phyloP scores from a whole-genome alignment of 305 asterid species.

The Fraxinus greggii region DNA sequence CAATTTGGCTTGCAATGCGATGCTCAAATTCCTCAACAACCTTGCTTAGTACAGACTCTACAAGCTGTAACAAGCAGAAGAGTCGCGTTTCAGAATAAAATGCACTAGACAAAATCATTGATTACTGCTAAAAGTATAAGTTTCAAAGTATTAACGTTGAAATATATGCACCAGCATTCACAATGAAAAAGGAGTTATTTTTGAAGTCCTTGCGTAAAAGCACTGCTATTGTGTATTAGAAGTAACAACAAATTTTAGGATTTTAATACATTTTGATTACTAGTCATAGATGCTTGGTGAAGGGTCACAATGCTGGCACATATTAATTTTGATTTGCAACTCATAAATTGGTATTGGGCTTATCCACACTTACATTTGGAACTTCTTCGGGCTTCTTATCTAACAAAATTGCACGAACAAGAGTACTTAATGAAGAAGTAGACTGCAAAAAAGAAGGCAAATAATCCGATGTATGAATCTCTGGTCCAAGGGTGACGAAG shows the following conservation, averaged over 20 bases:
- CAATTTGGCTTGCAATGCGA: slow-evolving; percentile 59
- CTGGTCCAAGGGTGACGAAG: slow-evolving; percentile 17
- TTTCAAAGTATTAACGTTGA: not conserved
- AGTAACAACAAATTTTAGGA: not conserved
- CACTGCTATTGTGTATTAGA: not conserved
- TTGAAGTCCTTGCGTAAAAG: not conserved
- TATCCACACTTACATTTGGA: slow-evolving; percentile 62
- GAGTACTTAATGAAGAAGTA: slow-evolving; percentile 72
- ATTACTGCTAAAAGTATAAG: not conserved
- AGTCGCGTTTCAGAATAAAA: slow-evolving; percentile 16
- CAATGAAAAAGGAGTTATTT: not conserved
- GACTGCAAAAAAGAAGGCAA: slow-evolving; percentile 49
- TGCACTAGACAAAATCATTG: slow-evolving; percentile 15
- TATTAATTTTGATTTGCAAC: not conserved
- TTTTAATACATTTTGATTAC: slow-evolving; percentile 3
- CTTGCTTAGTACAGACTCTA: slow-evolving; percentile 83
- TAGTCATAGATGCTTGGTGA: not conserved
- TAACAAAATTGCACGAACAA: slow-evolving; percentile 65
- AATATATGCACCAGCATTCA: not conserved
- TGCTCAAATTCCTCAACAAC: slow-evolving; percentile 87
- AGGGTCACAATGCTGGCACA: not conserved
- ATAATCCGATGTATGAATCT: slow-evolving; percentile 10
- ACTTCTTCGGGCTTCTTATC: slow-evolving; percentile 94
- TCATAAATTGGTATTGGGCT: slow-evolving; percentile 3
- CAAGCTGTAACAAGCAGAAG: slow-evolving; percentile 56